Base-by-base conservation (phyloP, 495 filamentous ascomycete genomes). In the Hypoxylon intermedium region DNA sequence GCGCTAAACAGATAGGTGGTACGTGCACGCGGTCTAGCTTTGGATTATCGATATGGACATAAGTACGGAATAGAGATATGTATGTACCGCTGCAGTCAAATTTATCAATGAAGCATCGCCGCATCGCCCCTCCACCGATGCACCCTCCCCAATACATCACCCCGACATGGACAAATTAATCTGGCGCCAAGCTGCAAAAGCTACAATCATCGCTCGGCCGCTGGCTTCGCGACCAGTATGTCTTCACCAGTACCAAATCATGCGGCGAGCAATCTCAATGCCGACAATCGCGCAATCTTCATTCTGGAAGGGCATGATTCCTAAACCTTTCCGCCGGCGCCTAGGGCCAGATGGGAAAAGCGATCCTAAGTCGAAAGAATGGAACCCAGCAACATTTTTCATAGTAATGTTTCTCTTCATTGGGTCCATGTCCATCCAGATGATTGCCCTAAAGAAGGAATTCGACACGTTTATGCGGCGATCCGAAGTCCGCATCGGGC, bases 331-430 rank as follows among this genome's bases (percentile, higher is more conserved):
- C 24, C 74, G 72, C 21, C 69, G 65, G 53, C 38, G 41, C 18
- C 43, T 51, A 5, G 52, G 64, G 23, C 37, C 36, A 40, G 55
- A 70, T 38, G 52, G 44, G 5, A 37, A 60, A 13, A 73, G 69
- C 37, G 74, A 76, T 42, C 54, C 63, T 20, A 77, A 82, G 48
- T 79, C 81, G 12, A 91, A 87, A 61, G 85, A 85, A 62, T 96
- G 91, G 91, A 98, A 97, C 63, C 95, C 94, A 1, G 90, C 90
- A 11, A 97, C 90, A 0, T 92, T 92, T 67, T 97, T 88, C 77
- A 94, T 99, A 65, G 76, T 90, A 68, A 92, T 97, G 48, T 92
- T 91, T 66, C 79, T 97, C 34, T 81, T 97, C 57, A 93, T 97
- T 61, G 95, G 94, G 1, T 95, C 90, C 54, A 93, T 97, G 74